Evolutionary conservation across 768 basidiomycete genomes (phyloP).

Genomic region (Trichaptum fuscoviolaceum): DNA sequence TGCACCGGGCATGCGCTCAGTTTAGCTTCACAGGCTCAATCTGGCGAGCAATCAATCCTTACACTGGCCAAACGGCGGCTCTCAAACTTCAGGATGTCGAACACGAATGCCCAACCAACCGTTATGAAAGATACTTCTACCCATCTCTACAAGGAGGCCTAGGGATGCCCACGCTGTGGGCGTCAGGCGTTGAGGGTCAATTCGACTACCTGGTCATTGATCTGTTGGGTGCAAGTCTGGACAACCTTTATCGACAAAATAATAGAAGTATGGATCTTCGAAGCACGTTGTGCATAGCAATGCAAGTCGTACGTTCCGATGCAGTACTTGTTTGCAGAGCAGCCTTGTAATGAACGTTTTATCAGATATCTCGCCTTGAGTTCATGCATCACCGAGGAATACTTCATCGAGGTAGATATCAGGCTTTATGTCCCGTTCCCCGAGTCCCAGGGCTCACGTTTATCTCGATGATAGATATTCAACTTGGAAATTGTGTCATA

Average conservation of each 20-base stretch:
- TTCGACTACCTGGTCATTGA: conserved; percentile 78
- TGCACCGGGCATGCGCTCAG: conserved; percentile 5
- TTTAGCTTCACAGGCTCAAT: conserved; percentile 52
- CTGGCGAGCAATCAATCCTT: conserved; percentile 54
- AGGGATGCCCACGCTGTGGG: conserved; percentile 73
- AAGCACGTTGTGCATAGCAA: conserved; percentile 68
- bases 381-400: conserved; percentile 72
- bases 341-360: not conserved
- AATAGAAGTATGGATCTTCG: conserved; percentile 65
- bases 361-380: conserved; percentile 58
- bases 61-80: conserved; percentile 56
- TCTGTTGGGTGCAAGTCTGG: conserved; percentile 65
- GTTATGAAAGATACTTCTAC: conserved; percentile 64
- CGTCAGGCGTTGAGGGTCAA: conserved; percentile 31
- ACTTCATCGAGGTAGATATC: conserved; percentile 43
- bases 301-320: conserved; percentile 58
- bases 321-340: not conserved
- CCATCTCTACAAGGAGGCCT: conserved; percentile 64
- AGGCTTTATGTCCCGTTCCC: not conserved
- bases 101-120: conserved; percentile 73
- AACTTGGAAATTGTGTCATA: conserved; percentile 70
- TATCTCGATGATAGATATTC: conserved; percentile 43
- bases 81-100: conserved; percentile 68
- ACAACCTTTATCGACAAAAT: conserved; percentile 50
- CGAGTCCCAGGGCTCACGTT: not conserved